Base-by-base conservation (phyloP, 2,329 filamentous ascomycete species). In the Cercospora sojina region DNA sequence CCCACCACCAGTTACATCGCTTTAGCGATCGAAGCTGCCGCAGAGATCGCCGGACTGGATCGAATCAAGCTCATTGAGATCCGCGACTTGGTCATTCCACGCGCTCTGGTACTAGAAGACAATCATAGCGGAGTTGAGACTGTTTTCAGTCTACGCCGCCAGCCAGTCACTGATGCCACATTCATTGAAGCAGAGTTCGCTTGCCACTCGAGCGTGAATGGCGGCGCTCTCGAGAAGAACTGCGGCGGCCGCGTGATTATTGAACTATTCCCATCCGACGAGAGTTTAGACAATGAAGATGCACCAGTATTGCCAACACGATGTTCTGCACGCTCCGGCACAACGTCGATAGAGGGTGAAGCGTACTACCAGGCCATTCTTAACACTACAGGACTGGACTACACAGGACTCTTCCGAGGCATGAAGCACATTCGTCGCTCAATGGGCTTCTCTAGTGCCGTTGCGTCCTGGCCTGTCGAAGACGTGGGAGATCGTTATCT, bases 181-280 rank as follows among this genome's bases (percentile, higher is more conserved):
- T 76, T 71, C 23, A 71, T 83, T 5, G 82, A 69, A 55, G 64
- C 64, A 25, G 67, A 69, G 9, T 70, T 65, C 31, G 38, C 62
- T 6, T 69, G 67, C 53, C 51, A 65, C 57, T 67, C 64, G 6
- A 67, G 64, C 56, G 67, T 69, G 2, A 60, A 64, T 9, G 56
- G 53, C 25, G 66, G 61, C 20, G 16, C 61, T n/a, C 49, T 70
- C 64, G 68, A 66, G 47, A 68, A 64, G 60, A 68, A 68, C 35
- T 64, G 57, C 41, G 57, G 64, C 31, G 68, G 68, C 20, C 66
- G 66, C 38, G 49, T 70, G n/a, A 56, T 66, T 7, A 67, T 70
- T 23, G 66, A 68, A 47, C 43, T 68, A 3, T 59, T 66, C n/a
- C 58, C 60, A n/a, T 47, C 59, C 10, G 38, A 29, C 20, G 57